Conservation (phyloP, 768 basidiomycete genomes). For the Collybia mongolica region DNA sequence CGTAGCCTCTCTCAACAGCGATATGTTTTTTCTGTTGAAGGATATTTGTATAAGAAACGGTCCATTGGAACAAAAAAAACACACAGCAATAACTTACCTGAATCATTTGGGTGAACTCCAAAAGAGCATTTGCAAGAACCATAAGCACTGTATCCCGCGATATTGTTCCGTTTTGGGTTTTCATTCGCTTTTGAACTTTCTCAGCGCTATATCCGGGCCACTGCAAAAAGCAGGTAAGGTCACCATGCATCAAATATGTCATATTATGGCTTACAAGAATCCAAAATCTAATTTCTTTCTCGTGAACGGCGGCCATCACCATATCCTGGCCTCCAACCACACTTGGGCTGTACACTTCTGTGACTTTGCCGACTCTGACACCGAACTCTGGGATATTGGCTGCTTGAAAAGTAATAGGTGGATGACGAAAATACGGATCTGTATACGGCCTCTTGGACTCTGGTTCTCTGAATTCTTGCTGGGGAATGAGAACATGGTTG, state of each 20-base stretch:
- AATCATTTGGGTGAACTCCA: conserved; percentile 27
- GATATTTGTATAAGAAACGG: not conserved
- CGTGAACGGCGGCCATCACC: conserved; percentile 14
- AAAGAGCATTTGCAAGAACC: conserved; percentile 25
- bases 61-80: not conserved
- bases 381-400: conserved; percentile 26
- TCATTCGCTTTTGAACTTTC: conserved; percentile 35
- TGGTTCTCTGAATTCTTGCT: conserved; percentile 18
- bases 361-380: conserved; percentile 25
- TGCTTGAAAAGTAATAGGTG: conserved; percentile 29
- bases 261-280: conserved; percentile 25
- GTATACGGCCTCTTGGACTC: conserved; percentile 3
- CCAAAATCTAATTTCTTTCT: conserved; percentile 32
- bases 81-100: conserved; percentile 21
- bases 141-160: conserved; percentile 29
- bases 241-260: not conserved
- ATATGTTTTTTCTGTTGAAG: conserved; percentile 21
- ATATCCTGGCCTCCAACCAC: conserved; percentile 19
- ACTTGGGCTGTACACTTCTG: conserved; percentile 12
- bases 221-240: conserved; percentile 21
- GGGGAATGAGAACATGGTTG: conserved; percentile 26
- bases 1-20: conserved; percentile 32
- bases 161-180: conserved; percentile 29
- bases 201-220: conserved; percentile 49
- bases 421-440: conserved; percentile 17